A percentile compares a stretch with the other conserved stretches of the same genome.
phyloP scores from a whole-genome alignment of 306 rosid species.

The Prunus mongolica region DNA sequence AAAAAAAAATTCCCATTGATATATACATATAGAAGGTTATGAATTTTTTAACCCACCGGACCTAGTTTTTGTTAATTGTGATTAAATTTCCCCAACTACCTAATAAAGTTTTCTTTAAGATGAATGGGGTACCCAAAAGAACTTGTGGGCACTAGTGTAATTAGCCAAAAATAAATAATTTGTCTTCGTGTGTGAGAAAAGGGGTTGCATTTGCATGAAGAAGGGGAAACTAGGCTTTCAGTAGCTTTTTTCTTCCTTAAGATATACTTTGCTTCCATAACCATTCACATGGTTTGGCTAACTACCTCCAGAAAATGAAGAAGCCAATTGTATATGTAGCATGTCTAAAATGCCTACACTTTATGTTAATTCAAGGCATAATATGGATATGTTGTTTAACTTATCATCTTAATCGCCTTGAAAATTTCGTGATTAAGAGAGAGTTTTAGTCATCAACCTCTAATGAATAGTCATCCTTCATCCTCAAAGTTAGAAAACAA shows the following conservation, averaged over 20 bases:
- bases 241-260: background rate
- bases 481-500: too few relatives aligned
- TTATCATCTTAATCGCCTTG: too few relatives aligned
- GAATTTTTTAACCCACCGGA: background rate
- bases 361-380: too few relatives aligned
- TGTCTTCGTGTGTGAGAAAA: background rate
- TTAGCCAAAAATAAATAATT: background rate
- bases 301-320: background rate
- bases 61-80: background rate
- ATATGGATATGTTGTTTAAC: too few relatives aligned
- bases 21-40: background rate
- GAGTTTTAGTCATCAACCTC: too few relatives aligned
- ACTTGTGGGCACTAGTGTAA: background rate
- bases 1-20: too few relatives aligned
- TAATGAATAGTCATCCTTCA: too few relatives aligned
- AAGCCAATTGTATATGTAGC: background rate
- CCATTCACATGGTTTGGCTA: background rate
- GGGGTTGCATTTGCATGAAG: background rate
- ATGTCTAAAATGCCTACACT: too few relatives aligned
- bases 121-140: background rate
- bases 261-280: constrained; percentile 9
- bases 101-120: background rate
- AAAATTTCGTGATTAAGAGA: too few relatives aligned
- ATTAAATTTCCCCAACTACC: background rate
- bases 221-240: background rate